Percentiles rank a stretch among this genome's conserved stretches.
Conservation (phyloP, 805 yeast genomes). For the Candida wancherniae region DNA sequence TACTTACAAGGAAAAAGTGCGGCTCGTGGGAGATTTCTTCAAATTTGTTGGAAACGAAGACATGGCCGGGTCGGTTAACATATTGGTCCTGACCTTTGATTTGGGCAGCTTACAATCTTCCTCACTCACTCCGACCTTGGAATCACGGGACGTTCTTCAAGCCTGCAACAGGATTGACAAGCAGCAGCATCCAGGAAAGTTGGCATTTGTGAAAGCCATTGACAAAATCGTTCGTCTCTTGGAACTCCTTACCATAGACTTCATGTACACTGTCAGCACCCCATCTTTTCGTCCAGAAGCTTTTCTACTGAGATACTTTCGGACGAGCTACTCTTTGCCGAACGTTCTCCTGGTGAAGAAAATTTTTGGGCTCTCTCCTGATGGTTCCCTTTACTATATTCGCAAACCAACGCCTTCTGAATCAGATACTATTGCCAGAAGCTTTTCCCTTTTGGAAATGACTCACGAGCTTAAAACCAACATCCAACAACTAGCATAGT, state of each 20-base stretch:
- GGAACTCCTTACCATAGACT: constrained; percentile 11
- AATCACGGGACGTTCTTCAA: constrained; percentile 8
- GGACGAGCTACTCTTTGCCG: constrained; percentile 7
- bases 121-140: constrained; percentile 2
- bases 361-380: constrained; percentile 2
- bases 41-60: constrained; percentile 2
- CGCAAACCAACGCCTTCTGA: constrained; percentile 2
- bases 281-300: constrained; percentile 2
- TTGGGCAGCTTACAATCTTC: constrained; percentile 7
- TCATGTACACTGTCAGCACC: constrained; percentile 1
- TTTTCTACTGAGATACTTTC: constrained; percentile 3
- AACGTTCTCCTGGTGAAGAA: constrained; percentile 11
- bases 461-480: constrained; percentile 8
- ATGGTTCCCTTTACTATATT: background rate
- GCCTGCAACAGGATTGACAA: constrained; percentile 9
- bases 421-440: constrained; percentile 2
- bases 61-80: constrained; percentile 9
- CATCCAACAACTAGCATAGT: constrained; percentile 1
- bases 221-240: constrained; percentile 12
- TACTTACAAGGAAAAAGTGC: constrained; percentile 15
- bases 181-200: constrained; percentile 13
- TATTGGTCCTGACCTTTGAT: constrained; percentile 8
- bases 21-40: constrained; percentile 13
- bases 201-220: constrained; percentile 11
- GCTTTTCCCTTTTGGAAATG: constrained; percentile 7